Evolutionary conservation across 441 rosid genomes (phyloP), one percentile per base, ranked within the genome.

Genomic region (Populus hybrid): DNA sequence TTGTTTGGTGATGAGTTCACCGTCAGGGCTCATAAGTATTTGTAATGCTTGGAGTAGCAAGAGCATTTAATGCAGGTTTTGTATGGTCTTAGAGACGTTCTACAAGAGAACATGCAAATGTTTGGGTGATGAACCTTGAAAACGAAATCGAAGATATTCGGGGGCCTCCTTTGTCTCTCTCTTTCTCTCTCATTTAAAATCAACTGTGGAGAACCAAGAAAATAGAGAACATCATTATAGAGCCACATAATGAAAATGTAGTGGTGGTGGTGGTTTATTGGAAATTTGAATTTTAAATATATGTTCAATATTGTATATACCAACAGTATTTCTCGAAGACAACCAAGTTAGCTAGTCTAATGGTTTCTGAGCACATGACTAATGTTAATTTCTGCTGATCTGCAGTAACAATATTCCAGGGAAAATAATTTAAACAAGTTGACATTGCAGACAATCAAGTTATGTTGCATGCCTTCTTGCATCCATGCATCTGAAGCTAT

Each of bases 91-190:
- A 75, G 74, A 75, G 26, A 76, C 64, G 85, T 81, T 78, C 79
- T 80, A 81, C 16, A 84, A 68, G 89, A 86, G 94, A 90, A 90
- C 94, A 87, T 90, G 94, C 88, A 70, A 73, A 63, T 91, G 93
- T 87, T 89, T 72, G 79, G 83, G 83, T 65, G 70, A 74, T 75
- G 81, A 78, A 81, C 82, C 86, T 76, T 82, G 79, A 82, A 76
- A 81, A 84, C 84, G 28, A 86, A 78, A 68, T 70, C 79, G 72
- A 74, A 80, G 82, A 84, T 83, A 81, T 72, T 50, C 16, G 36
- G 75, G 89, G 89, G 82, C 80, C 88, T 73, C 77, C 79, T 30
- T 64, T 88, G 86, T 82, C 86, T 79, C 90, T 79, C 71, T 54
- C 6, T 67, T 10, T 50, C 24, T 65, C 65, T 50, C 75, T 72